Percentiles rank a stretch among this genome's conserved stretches.
These are phyloP conservation scores for Kluyveromyces lactis DNA, from an alignment of 805 yeast genomes.

Conservation along the genomic window DNA sequence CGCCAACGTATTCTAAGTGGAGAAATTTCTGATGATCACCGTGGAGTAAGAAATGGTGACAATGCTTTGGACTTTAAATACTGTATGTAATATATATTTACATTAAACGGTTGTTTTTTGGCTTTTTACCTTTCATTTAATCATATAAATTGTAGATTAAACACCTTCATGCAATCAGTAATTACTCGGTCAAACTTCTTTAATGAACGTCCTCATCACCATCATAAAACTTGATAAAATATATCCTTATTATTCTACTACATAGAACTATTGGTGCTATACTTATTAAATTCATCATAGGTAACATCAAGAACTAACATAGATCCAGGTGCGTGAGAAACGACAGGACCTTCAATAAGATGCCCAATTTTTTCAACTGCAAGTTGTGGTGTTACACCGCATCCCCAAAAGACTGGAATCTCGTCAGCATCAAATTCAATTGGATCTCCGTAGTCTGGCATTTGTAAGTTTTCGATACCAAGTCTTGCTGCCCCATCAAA, in stretches of 20 bases:
- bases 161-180: too few relatives aligned
- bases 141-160: too few relatives aligned
- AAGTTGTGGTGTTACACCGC: constrained; percentile 36
- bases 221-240: too few relatives aligned
- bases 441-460: constrained; percentile 33
- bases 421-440: constrained; percentile 28
- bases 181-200: too few relatives aligned
- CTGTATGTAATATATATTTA: constrained; percentile 9
- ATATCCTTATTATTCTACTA: too few relatives aligned
- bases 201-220: too few relatives aligned
- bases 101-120: too few relatives aligned
- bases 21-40: constrained; percentile 14
- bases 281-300: constrained; percentile 11
- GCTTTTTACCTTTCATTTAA: too few relatives aligned
- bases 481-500: constrained; percentile 30
- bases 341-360: constrained; percentile 24
- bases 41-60: constrained; percentile 19
- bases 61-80: constrained; percentile 20
- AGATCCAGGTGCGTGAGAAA: constrained; percentile 32
- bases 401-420: constrained; percentile 38
- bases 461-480: constrained; percentile 27
- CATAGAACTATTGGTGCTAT: too few relatives aligned
- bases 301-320: constrained; percentile 31
- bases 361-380: constrained; percentile 26
- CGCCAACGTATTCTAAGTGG: constrained; percentile 16